Conservation (phyloP, 495 filamentous ascomycete species). For the Cairneyella variabilis region DNA sequence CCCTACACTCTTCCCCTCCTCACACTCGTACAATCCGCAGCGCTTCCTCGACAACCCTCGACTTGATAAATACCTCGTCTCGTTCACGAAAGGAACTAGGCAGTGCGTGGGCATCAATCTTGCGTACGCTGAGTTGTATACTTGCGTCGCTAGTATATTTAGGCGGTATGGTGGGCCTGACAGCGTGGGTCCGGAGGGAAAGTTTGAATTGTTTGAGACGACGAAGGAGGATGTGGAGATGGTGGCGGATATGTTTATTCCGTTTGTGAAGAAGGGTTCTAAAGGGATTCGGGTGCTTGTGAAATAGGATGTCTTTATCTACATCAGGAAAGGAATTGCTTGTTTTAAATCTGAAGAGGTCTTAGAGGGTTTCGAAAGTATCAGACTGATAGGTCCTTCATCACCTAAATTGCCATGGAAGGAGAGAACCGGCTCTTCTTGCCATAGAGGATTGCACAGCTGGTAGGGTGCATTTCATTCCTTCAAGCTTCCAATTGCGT, state of each 20-base stretch:
- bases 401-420: too few relatives aligned
- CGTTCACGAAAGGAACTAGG: conserved; percentile 45
- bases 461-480: too few relatives aligned
- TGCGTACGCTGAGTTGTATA: conserved; percentile 40
- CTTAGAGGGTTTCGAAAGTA: too few relatives aligned
- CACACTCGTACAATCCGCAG: conserved; percentile 43
- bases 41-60: conserved; percentile 40
- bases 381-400: too few relatives aligned
- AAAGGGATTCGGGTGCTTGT: conserved; percentile 18
- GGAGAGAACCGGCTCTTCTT: too few relatives aligned
- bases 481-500: too few relatives aligned
- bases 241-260: conserved; percentile 13
- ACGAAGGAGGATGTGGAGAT: conserved; percentile 9
- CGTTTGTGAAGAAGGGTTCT: conserved; percentile 11
- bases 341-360: too few relatives aligned
- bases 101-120: conserved; percentile 49
- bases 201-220: conserved; percentile 17
- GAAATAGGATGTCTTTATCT: neutral
- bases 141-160: conserved; percentile 32
- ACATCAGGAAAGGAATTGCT: too few relatives aligned
- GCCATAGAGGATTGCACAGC: too few relatives aligned
- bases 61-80: conserved; percentile 39
- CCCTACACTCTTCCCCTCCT: conserved; percentile 41
- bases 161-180: conserved; percentile 25
- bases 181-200: neutral